phyloP scores from a whole-genome alignment of 306 rosid genomes.

The Vigna angularis region DNA sequence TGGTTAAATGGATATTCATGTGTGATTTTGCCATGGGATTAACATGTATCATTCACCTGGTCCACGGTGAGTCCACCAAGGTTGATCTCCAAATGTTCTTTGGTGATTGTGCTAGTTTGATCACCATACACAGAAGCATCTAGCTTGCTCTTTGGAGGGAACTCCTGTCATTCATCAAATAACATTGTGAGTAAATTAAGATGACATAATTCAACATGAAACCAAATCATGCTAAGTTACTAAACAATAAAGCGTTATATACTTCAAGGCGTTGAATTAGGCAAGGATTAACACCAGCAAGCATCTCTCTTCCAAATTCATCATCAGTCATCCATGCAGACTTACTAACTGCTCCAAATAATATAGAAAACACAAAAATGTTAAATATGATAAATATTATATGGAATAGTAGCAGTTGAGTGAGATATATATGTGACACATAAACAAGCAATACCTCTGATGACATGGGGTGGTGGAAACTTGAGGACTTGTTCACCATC shows the following conservation, averaged over 20 bases:
- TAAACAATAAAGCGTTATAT: neutral
- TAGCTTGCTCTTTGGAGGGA: slow-evolving; percentile 70
- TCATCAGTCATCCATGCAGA: slow-evolving; percentile 76
- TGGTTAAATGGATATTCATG: neutral
- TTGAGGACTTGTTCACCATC: slow-evolving; percentile 65
- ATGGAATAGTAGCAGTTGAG: no score
- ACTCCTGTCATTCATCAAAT: slow-evolving; percentile 52
- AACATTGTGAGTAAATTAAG: neutral
- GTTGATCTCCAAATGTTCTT: slow-evolving; percentile 50
- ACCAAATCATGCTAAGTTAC: neutral
- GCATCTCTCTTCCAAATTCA: slow-evolving; percentile 72
- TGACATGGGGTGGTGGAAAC: slow-evolving; percentile 66
- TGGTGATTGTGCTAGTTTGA: slow-evolving; percentile 59
- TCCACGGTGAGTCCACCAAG: slow-evolving; percentile 56
- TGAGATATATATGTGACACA: neutral
- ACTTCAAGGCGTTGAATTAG: slow-evolving; percentile 49
- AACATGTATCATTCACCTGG: neutral
- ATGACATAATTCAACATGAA: neutral
- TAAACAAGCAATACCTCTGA: slow-evolving; percentile 40
- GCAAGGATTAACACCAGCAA: slow-evolving; percentile 70
- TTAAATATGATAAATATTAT: neutral
- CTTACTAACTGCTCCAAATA: slow-evolving; percentile 48
- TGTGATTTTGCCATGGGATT: neutral
- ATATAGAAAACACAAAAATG: neutral
- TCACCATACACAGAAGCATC: slow-evolving; percentile 61